Percentiles rank a stretch among this genome's conserved stretches.
phyloP scores from a whole-genome alignment of 2,329 filamentous ascomycete genomes.

The Ophiocordyceps camponoti-rufipedis region DNA sequence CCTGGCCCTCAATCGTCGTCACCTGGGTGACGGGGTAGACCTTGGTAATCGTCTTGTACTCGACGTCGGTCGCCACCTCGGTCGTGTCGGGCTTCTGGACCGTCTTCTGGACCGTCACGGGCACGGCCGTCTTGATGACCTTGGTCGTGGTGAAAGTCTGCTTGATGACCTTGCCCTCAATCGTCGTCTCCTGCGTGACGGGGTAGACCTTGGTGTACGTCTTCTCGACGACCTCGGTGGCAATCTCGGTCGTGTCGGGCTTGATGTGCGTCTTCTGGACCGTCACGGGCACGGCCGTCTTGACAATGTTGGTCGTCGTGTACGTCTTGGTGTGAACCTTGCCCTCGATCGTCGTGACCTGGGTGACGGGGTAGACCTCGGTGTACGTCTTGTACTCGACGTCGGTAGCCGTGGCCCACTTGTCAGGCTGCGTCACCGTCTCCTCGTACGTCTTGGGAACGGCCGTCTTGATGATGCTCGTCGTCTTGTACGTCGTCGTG shows the following conservation, averaged over 20 bases:
- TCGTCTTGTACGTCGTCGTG: conserved; percentile 8
- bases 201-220: conserved; percentile 25
- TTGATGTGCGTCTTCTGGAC: conserved; percentile 12
- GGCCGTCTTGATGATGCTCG: conserved; percentile 10
- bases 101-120: conserved; percentile 15
- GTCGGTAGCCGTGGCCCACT: conserved; percentile 14
- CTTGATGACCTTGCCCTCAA: conserved; percentile 18
- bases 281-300: conserved; percentile 11
- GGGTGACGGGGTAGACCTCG: conserved; percentile 20
- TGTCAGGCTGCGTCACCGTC: conserved; percentile 12
- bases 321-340: conserved; percentile 6
- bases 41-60: conserved; percentile 23
- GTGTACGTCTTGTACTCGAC: conserved; percentile 23
- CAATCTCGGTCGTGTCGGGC: conserved; percentile 15
- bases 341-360: conserved; percentile 12
- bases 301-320: conserved; percentile 8
- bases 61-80: conserved; percentile 3
- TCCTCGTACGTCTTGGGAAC: conserved; percentile 11
- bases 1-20: conserved; percentile 21
- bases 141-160: conserved; percentile 19
- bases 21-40: conserved; percentile 20
- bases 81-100: conserved; percentile 3
- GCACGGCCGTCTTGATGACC: background rate
- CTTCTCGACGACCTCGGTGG: conserved; percentile 16
- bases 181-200: conserved; percentile 23